These are phyloP conservation scores for Colletotrichum eleusines DNA, from an alignment of 2,329 filamentous ascomycete species.

Conservation along the genomic window DNA sequence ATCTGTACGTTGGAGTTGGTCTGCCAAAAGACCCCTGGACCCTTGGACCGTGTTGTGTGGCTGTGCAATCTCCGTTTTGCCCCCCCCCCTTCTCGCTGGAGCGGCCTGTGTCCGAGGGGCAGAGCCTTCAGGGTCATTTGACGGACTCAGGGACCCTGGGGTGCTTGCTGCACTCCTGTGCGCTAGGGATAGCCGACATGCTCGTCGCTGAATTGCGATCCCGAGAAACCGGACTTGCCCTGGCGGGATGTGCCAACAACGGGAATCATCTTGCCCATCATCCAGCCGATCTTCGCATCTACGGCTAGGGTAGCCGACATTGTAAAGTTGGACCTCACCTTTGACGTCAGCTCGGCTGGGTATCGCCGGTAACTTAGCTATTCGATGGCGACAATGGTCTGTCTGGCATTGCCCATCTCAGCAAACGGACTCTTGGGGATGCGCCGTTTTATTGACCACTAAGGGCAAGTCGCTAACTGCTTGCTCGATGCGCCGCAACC, in stretches of 20 bases:
- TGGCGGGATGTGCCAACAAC: conserved; percentile 3
- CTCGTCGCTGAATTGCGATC: conserved; percentile 15
- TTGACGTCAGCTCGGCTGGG: conserved; percentile 10
- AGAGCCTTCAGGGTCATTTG: conserved; percentile 9
- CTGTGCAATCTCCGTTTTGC: conserved; percentile 40
- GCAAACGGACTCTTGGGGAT: conserved; percentile 4
- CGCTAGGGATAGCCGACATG: conserved; percentile 6
- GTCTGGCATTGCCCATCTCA: conserved; percentile 9
- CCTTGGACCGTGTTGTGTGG: conserved; percentile 39
- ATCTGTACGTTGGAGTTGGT: conserved; percentile 47
- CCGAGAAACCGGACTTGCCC: conserved; percentile 2
- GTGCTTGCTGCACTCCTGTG: not conserved
- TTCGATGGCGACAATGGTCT: not conserved
- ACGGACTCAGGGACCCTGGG: not conserved
- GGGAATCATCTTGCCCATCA: conserved; percentile 10
- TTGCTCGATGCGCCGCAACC: too few species aligned
- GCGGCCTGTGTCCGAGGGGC: conserved; percentile 24
- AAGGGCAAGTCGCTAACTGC: conserved; percentile 27
- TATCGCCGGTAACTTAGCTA: not conserved
- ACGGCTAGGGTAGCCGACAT: conserved; percentile 20
- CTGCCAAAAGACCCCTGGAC: conserved; percentile 43
- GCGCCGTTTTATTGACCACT: conserved; percentile 19
- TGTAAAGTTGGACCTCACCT: not conserved
- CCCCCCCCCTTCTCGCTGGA: conserved; percentile 8
- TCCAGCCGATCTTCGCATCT: conserved; percentile 31